Base-by-base conservation (phyloP, 768 basidiomycete genomes). In the Trametes maxima region DNA sequence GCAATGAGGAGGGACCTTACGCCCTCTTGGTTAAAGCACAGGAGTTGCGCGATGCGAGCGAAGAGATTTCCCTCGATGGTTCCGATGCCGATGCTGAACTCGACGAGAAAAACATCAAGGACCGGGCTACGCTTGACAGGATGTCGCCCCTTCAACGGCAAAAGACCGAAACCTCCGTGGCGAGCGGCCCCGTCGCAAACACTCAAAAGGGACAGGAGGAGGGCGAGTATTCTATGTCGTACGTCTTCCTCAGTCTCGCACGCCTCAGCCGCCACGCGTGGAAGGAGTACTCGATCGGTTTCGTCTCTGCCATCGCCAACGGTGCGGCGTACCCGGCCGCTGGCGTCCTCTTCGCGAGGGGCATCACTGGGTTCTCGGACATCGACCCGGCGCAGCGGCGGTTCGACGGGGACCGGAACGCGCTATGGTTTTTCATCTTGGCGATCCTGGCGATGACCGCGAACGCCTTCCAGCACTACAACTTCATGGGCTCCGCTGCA, bases 381-480 rank as follows among this genome's bases (percentile, higher is more conserved):
- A n/a, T 53, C 1, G 75, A 77, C 21, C 66, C 73, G 7, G 76
- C 77, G 24, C 67, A 69, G 11, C 80, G 85, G 33, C 81, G 82
- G 21, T 62, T 73, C 33, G 77, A 79, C 19, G 89, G 88, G 39
- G 85, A 94, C 71, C 82, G 85, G 52, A 87, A 84, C 68, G 90
- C 90, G 2, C 77, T 91, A 16, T 90, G 82, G 85, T 85, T 92
- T 73, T 94, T 94, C 78, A 67, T 94, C 69, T 89, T 94, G 63
- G 83, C 89, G 25, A 81, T 95, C 62, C 60, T 87, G 25, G 84
- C 92, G 2, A 83, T 83, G 2, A 1, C 82, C 5, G 67, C 79
- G 39, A 88, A 92, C 50, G 80, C 79, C 33, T 54, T 81, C 60
- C 93, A 96, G 72, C 89, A 88, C 67, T 89, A 81, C 68, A 74